Percentiles rank a stretch among this genome's conserved stretches.
Conservation (phyloP, 495 filamentous ascomycete genomes). For the Aspergillus haitiensis region DNA sequence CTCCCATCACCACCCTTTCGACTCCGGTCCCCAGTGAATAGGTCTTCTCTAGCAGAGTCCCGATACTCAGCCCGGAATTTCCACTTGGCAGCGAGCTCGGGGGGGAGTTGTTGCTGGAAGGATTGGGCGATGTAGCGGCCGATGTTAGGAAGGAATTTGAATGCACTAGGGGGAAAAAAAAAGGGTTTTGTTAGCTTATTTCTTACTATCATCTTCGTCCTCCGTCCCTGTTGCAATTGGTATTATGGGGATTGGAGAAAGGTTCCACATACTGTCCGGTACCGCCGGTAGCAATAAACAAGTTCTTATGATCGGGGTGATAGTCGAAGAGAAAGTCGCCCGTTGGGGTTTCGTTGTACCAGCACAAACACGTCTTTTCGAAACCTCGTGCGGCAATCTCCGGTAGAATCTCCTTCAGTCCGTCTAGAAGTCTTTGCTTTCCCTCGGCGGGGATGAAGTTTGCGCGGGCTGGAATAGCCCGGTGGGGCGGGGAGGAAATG, state of each 20-base stretch:
- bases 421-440: slow-evolving; percentile 49
- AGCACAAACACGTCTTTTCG: slow-evolving; percentile 65
- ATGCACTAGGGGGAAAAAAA: slow-evolving; percentile 28
- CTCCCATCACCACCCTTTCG: slow-evolving; percentile 29
- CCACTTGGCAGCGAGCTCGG: slow-evolving; percentile 41
- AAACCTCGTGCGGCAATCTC: slow-evolving; percentile 60
- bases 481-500: slow-evolving; percentile 29
- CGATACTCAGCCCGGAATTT: slow-evolving; percentile 33
- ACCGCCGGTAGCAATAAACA: slow-evolving; percentile 79
- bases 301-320: slow-evolving; percentile 59
- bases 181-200: slow-evolving; percentile 1
- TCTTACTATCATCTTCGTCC: neutral
- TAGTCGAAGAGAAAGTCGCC: slow-evolving; percentile 75
- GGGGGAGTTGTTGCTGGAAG: slow-evolving; percentile 35
- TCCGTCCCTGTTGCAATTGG: too few species aligned
- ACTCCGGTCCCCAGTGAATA: slow-evolving; percentile 26
- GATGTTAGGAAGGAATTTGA: slow-evolving; percentile 51
- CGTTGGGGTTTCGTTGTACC: slow-evolving; percentile 75
- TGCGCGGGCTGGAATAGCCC: slow-evolving; percentile 26
- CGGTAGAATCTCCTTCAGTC: slow-evolving; percentile 59
- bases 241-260: too few species aligned
- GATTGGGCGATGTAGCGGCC: slow-evolving; percentile 45
- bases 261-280: slow-evolving; percentile 58
- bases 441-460: slow-evolving; percentile 43
- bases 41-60: slow-evolving; percentile 25